Evolutionary conservation across 495 filamentous ascomycete species (phyloP).

Genomic region (Penicillium soppii): DNA sequence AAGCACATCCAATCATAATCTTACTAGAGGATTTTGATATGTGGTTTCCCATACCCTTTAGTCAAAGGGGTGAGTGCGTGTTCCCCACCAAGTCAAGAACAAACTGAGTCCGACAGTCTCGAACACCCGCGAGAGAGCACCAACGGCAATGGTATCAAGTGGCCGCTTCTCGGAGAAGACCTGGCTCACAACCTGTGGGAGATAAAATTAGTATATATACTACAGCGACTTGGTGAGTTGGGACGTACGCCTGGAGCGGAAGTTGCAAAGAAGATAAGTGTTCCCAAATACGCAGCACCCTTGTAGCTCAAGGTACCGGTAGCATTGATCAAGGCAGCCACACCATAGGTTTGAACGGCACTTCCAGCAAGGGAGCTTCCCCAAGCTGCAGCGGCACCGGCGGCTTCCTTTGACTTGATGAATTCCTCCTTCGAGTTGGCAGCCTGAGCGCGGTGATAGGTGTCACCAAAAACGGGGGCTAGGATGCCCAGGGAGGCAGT

Average conservation of each 20-base stretch:
- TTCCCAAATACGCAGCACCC: constrained; percentile 91
- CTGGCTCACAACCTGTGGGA: constrained; percentile 73
- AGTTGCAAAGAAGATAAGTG: constrained; percentile 87
- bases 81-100: constrained; percentile 97
- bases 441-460: constrained; percentile 88
- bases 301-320: constrained; percentile 94
- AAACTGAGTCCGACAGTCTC: constrained; percentile 91
- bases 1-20: background rate
- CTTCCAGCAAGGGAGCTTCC: constrained; percentile 87
- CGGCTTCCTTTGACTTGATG: constrained; percentile 87
- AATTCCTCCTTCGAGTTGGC: constrained; percentile 97
- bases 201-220: background rate
- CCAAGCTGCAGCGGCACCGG: constrained; percentile 83
- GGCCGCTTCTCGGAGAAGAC: constrained; percentile 88
- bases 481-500: constrained; percentile 77
- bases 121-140: constrained; percentile 75
- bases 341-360: constrained; percentile 87
- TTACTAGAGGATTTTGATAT: background rate
- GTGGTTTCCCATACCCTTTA: constrained; percentile 26
- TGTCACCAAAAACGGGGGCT: constrained; percentile 87
- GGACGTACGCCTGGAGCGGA: constrained; percentile 79
- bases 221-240: background rate
- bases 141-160: constrained; percentile 83
- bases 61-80: constrained; percentile 81
- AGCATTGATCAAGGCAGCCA: constrained; percentile 92